These are phyloP conservation scores for Euphorbia lathyris DNA, from an alignment of 345 rosid genomes.

Conservation along the genomic window DNA sequence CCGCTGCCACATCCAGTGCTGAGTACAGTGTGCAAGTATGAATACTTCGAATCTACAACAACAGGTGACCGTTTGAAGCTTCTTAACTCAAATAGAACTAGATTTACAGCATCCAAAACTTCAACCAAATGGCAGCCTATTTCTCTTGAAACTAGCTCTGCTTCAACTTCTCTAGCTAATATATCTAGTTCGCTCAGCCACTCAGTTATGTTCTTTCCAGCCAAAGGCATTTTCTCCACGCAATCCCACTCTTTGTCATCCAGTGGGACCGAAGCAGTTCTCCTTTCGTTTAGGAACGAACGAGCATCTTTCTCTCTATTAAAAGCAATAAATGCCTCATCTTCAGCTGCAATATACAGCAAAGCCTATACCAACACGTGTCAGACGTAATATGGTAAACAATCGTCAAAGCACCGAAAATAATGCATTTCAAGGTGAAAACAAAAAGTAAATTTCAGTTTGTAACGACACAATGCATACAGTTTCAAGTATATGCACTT, in stretches of 20 bases:
- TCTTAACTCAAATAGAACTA: constrained; percentile 70
- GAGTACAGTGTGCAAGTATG: constrained; percentile 75
- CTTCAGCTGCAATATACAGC: constrained; percentile 84
- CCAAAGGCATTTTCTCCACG: constrained; percentile 56
- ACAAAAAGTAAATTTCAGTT: neutral
- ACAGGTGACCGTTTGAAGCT: constrained; percentile 75
- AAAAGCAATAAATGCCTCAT: constrained; percentile 65
- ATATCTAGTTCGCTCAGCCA: constrained; percentile 68
- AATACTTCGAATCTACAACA: constrained; percentile 60
- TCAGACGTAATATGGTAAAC: constrained; percentile 7
- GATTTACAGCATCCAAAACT: constrained; percentile 78
- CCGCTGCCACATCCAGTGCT: constrained; percentile 76
- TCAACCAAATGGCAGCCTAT: constrained; percentile 76
- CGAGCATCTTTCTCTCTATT: constrained; percentile 57
- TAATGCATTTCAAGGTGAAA: neutral
- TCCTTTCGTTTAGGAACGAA: constrained; percentile 48
- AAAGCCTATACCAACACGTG: constrained; percentile 51
- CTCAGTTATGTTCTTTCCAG: constrained; percentile 54
- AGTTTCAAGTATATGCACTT: neutral
- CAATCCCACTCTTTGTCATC: constrained; percentile 41
- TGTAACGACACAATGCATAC: too few species aligned
- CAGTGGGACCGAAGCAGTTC: constrained; percentile 30
- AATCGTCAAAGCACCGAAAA: constrained; percentile 8
- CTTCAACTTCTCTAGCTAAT: constrained; percentile 78
- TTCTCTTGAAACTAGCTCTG: constrained; percentile 70